A percentile compares a stretch with the other conserved stretches of the same genome.
Conservation (phyloP, 768 basidiomycete genomes). For the Baorangia bicolor region DNA sequence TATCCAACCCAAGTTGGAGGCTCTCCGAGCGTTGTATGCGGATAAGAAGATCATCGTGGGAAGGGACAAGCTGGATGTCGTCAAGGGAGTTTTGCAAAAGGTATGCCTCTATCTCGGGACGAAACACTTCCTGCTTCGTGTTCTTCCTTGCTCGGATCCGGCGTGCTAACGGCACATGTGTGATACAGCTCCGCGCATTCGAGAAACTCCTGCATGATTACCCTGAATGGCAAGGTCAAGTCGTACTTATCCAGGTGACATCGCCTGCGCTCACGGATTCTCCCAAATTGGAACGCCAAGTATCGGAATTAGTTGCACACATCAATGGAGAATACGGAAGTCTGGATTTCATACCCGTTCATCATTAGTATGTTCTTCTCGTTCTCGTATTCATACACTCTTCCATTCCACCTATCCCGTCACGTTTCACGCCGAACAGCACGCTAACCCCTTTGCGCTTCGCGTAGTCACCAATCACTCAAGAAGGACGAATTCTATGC, state of each 20-base stretch:
- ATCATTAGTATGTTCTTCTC: conserved; percentile 82
- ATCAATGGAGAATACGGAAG: conserved; percentile 96
- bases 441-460: neutral
- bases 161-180: neutral
- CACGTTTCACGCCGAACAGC: neutral
- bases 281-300: conserved; percentile 89
- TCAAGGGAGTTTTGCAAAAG: conserved; percentile 97
- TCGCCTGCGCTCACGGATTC: conserved; percentile 90
- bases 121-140: no score
- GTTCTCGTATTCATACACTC: neutral
- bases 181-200: conserved; percentile 79
- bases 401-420: neutral
- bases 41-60: conserved; percentile 99
- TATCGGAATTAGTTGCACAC: conserved; percentile 90
- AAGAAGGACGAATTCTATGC: conserved; percentile 99
- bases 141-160: neutral
- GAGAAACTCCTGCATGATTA: conserved; percentile 91
- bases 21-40: conserved; percentile 80
- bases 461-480: conserved; percentile 84
- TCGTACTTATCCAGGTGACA: conserved; percentile 81
- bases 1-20: conserved; percentile 86
- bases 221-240: conserved; percentile 93
- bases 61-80: conserved; percentile 96
- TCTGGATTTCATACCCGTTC: conserved; percentile 93
- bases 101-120: conserved; percentile 32